Conservation (phyloP, 805 yeast genomes). For the Candida montana region DNA sequence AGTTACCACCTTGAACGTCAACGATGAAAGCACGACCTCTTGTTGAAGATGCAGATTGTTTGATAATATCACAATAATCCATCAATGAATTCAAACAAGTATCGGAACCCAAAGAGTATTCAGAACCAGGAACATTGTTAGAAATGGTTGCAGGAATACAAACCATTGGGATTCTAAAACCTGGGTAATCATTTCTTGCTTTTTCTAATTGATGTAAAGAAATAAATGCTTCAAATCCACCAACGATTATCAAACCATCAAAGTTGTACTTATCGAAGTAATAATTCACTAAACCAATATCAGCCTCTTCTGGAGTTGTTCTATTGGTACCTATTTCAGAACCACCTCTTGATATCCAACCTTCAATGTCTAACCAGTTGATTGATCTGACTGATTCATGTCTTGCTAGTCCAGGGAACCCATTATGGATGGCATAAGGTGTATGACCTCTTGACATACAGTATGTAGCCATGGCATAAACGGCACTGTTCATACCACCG, state of each 20-base stretch:
- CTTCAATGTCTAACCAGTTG: conserved; percentile 64
- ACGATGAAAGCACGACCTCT: conserved; percentile 93
- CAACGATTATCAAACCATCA: conserved; percentile 69
- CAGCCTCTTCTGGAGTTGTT: conserved; percentile 57
- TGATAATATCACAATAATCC: conserved; percentile 90
- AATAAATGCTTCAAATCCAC: conserved; percentile 80
- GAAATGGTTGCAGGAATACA: conserved; percentile 77
- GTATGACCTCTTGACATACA: conserved; percentile 73
- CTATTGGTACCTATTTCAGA: conserved; percentile 81
- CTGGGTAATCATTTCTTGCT: conserved; percentile 58
- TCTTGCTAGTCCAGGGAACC: conserved; percentile 64
- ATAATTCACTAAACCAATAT: conserved; percentile 67
- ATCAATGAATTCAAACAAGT: conserved; percentile 91
- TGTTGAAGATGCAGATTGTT: conserved; percentile 91
- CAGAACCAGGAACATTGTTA: conserved; percentile 97
- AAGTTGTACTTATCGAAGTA: conserved; percentile 62
- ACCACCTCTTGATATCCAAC: conserved; percentile 74
- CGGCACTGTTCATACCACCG: conserved; percentile 75
- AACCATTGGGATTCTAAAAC: conserved; percentile 73
- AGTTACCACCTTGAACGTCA: conserved; percentile 97
- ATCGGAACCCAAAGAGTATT: conserved; percentile 90
- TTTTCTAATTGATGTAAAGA: conserved; percentile 61
- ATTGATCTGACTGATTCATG: conserved; percentile 57
- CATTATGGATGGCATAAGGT: conserved; percentile 67
- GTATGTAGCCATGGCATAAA: conserved; percentile 66